phyloP scores from a whole-genome alignment of 2,329 filamentous ascomycete genomes.

The Aureobasidium namibiae region DNA sequence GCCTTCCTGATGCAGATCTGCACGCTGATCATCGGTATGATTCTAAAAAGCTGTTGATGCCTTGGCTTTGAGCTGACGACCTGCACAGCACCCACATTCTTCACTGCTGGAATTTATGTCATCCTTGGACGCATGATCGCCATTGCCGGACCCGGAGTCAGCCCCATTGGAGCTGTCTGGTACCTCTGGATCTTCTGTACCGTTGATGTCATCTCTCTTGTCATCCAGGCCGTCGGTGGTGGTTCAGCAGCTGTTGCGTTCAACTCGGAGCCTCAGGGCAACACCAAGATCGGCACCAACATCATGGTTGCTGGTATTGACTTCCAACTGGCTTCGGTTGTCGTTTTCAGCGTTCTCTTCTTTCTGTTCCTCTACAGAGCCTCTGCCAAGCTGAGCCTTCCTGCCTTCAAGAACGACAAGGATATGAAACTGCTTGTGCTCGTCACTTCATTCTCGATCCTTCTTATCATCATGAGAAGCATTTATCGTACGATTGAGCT shows the following conservation, averaged over 20 bases:
- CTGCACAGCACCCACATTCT: conserved; percentile 48
- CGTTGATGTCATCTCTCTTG: conserved; percentile 53
- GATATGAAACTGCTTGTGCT: conserved; percentile 22
- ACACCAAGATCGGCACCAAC: conserved; percentile 40
- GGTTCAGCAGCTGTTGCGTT: conserved; percentile 25
- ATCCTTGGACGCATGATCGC: conserved; percentile 52
- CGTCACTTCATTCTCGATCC: background rate
- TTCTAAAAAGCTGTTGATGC: too few relatives aligned
- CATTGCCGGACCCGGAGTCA: conserved; percentile 32
- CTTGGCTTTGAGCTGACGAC: background rate
- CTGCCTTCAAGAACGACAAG: conserved; percentile 8
- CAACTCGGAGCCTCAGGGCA: conserved; percentile 21
- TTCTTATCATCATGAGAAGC: conserved; percentile 53
- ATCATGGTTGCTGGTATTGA: conserved; percentile 57
- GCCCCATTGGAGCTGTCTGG: conserved; percentile 22
- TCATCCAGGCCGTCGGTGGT: conserved; percentile 55
- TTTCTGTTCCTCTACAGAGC: conserved; percentile 8
- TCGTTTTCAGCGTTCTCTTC: conserved; percentile 45
- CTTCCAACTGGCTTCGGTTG: conserved; percentile 52
- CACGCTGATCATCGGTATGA: conserved; percentile 13
- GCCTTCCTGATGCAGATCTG: conserved; percentile 37
- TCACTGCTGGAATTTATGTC: conserved; percentile 56
- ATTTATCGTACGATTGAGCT: conserved; percentile 61
- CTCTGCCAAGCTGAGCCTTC: background rate
- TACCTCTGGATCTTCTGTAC: conserved; percentile 45